phyloP scores from a whole-genome alignment of 495 filamentous ascomycete genomes.

The Barbatosphaeria neglecta region DNA sequence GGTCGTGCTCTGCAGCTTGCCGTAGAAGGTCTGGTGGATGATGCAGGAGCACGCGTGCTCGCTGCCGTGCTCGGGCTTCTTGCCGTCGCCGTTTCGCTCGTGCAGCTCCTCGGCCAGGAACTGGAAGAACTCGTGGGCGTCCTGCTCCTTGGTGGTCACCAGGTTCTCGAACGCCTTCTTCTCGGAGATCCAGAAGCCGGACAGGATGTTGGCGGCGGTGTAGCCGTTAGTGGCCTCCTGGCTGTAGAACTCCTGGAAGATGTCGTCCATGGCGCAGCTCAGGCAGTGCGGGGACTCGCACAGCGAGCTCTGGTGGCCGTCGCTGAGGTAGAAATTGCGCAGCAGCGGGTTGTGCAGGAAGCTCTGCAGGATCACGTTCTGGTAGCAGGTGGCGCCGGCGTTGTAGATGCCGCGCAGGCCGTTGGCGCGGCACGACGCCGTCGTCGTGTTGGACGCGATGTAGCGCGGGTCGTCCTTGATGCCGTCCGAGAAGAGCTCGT shows the following conservation, averaged over 20 bases:
- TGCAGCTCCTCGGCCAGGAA: constrained; percentile 84
- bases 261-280: constrained; percentile 79
- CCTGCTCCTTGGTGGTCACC: constrained; percentile 84
- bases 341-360: constrained; percentile 82
- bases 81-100: constrained; percentile 48
- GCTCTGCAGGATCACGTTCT: constrained; percentile 80
- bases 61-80: constrained; percentile 41
- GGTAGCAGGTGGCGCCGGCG: constrained; percentile 87
- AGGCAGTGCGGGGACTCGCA: constrained; percentile 62
- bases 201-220: constrained; percentile 68
- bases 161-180: constrained; percentile 53
- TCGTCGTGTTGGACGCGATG: constrained; percentile 47
- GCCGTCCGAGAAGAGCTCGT: constrained; percentile 43
- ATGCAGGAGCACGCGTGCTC: constrained; percentile 67
- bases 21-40: constrained; percentile 81
- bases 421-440: constrained; percentile 55
- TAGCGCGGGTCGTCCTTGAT: constrained; percentile 47
- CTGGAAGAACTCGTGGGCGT: constrained; percentile 91
- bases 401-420: constrained; percentile 85
- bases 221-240: constrained; percentile 72
- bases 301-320: constrained; percentile 62
- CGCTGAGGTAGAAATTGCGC: constrained; percentile 73
- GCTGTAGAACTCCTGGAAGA: constrained; percentile 82
- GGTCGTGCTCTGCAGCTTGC: constrained; percentile 72
- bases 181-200: constrained; percentile 65